Conservation (phyloP, 2,329 filamentous ascomycete genomes). For the Coccinonectria pachysandricola region DNA sequence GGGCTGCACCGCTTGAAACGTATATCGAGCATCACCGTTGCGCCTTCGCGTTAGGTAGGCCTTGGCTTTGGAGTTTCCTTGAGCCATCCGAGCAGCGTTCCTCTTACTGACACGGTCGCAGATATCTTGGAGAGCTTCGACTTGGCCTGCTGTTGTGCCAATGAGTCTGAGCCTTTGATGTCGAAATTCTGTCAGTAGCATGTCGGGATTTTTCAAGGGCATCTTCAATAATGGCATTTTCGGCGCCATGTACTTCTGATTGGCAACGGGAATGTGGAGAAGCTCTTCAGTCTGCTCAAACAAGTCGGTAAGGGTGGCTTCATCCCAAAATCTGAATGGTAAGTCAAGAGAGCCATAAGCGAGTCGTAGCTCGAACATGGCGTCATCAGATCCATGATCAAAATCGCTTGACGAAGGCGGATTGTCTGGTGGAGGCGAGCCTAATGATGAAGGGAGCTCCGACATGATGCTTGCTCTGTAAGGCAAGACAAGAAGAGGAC, state of each 20-base stretch:
- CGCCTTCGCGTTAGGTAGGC: constrained; percentile 5
- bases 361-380: too few relatives aligned
- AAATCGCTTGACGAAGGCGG: too few relatives aligned
- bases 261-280: constrained; percentile 48
- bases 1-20: constrained; percentile 68
- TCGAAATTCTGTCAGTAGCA: constrained; percentile 37
- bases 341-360: constrained; percentile 24
- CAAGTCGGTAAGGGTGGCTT: constrained; percentile 46
- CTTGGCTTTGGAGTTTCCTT: constrained; percentile 19
- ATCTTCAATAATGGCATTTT: constrained; percentile 55
- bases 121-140: constrained; percentile 43
- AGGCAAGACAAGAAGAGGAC: too few relatives aligned
- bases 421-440: too few relatives aligned
- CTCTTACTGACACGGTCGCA: constrained; percentile 37
- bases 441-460: too few relatives aligned
- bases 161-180: constrained; percentile 55
- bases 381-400: too few relatives aligned
- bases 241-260: constrained; percentile 60
- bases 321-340: constrained; percentile 34
- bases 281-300: constrained; percentile 44
- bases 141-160: constrained; percentile 50
- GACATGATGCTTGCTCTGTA: too few relatives aligned
- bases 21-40: constrained; percentile 58
- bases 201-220: constrained; percentile 49
- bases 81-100: constrained; percentile 30